A percentile compares a stretch with the other conserved stretches of the same genome.
Conservation (phyloP, 2,329 filamentous ascomycete species). For the Talaromyces sp. region DNA sequence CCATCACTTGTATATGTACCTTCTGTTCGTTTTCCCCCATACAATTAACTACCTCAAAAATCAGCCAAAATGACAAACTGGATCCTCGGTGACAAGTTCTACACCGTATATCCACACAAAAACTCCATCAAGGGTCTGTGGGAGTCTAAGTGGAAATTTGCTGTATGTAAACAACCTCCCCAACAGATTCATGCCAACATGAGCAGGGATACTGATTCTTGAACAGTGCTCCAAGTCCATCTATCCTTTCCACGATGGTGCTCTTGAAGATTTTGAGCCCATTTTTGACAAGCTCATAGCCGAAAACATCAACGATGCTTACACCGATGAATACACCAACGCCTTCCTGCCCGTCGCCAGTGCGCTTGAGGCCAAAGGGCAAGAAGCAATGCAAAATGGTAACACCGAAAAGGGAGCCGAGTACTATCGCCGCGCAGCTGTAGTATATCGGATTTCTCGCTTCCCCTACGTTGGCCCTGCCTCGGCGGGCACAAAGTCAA, state of each 20-base stretch:
- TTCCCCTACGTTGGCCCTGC: slow-evolving; percentile 51
- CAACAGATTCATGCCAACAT: background rate
- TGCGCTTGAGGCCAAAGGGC: slow-evolving; percentile 49
- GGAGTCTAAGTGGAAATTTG: slow-evolving; percentile 71
- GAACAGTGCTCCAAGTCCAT: slow-evolving; percentile 53
- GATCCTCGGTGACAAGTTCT: slow-evolving; percentile 43
- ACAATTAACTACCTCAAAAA: background rate
- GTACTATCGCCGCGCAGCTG: slow-evolving; percentile 64
- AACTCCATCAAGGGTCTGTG: slow-evolving; percentile 59
- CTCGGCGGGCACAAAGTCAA: slow-evolving; percentile 17
- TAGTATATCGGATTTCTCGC: slow-evolving; percentile 66
- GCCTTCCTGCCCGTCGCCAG: slow-evolving; percentile 58
- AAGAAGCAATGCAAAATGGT: slow-evolving; percentile 44
- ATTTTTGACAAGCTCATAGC: slow-evolving; percentile 60
- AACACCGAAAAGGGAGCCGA: slow-evolving; percentile 52
- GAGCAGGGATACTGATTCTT: background rate
- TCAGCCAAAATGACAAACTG: slow-evolving; percentile 15
- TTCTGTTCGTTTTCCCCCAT: background rate
- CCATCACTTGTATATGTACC: background rate
- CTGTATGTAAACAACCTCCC: slow-evolving; percentile 36
- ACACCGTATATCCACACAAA: slow-evolving; percentile 51
- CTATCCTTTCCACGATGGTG: slow-evolving; percentile 70
- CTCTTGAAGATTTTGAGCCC: slow-evolving; percentile 62
- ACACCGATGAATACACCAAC: slow-evolving; percentile 59
- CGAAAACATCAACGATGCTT: slow-evolving; percentile 59